Evolutionary conservation across 345 rosid species (phyloP).

Genomic region (Hibiscus syriacus): DNA sequence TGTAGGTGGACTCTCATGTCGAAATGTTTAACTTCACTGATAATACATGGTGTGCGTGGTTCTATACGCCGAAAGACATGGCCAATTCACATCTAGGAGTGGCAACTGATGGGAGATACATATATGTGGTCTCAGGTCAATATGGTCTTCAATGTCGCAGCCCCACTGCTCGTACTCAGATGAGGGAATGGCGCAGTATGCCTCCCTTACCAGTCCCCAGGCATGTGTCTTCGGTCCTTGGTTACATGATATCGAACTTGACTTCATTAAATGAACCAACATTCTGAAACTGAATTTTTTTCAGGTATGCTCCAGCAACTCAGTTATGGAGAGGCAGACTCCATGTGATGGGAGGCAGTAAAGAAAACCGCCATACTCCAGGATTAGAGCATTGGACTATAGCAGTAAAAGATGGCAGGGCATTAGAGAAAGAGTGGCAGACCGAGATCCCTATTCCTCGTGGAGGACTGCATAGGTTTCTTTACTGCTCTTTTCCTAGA

Average conservation of each 20-base stretch:
- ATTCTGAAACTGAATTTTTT: slow-evolving; percentile 1
- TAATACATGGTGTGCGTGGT: too few species aligned
- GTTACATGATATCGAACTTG: not conserved
- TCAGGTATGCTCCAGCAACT: slow-evolving; percentile 87
- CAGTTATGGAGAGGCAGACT: slow-evolving; percentile 91
- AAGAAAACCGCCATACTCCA: slow-evolving; percentile 72
- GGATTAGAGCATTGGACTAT: slow-evolving; percentile 81
- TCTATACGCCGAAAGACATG: too few species aligned
- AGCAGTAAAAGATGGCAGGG: slow-evolving; percentile 66
- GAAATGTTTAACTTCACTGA: slow-evolving; percentile 69
- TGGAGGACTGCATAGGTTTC: slow-evolving; percentile 92
- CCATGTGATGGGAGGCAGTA: slow-evolving; percentile 89
- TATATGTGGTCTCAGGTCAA: too few species aligned
- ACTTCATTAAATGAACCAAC: too few species aligned
- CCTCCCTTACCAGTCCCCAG: slow-evolving; percentile 69
- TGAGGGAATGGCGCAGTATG: slow-evolving; percentile 49
- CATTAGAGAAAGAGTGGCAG: slow-evolving; percentile 55
- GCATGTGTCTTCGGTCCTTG: slow-evolving; percentile 17
- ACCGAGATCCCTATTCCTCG: slow-evolving; percentile 73
- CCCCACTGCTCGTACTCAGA: slow-evolving; percentile 37
- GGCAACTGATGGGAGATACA: too few species aligned
- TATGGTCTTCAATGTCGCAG: slow-evolving; percentile 79
- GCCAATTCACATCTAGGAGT: too few species aligned
- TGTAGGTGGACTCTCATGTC: slow-evolving; percentile 77
- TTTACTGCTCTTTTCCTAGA: not conserved